Evolutionary conservation across 2,329 filamentous ascomycete genomes (phyloP).

Genomic region (Didymosphaeria variabile): DNA sequence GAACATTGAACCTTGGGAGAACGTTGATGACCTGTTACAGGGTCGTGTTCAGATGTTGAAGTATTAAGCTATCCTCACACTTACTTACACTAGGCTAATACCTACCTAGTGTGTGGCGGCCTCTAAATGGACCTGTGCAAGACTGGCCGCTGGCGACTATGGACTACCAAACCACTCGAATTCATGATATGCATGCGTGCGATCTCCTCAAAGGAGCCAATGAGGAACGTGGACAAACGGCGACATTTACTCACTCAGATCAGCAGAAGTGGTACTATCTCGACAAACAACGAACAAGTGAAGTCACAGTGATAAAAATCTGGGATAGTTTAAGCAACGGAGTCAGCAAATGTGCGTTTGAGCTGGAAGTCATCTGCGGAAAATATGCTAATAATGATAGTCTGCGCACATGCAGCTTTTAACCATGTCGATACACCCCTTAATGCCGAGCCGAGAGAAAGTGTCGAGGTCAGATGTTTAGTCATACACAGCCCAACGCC

Average conservation of each 20-base stretch:
- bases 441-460: too few relatives aligned
- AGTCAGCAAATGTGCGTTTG: too few relatives aligned
- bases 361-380: too few relatives aligned
- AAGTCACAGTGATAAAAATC: constrained; percentile 29
- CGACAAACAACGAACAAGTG: constrained; percentile 16
- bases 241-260: constrained; percentile 8
- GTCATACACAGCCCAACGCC: too few relatives aligned
- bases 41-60: background rate
- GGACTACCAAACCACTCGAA: background rate
- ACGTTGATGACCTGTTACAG: too few relatives aligned
- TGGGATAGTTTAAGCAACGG: constrained; percentile 27
- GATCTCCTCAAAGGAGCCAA: background rate
- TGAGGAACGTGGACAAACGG: constrained; percentile 18
- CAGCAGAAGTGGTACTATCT: constrained; percentile 28
- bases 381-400: too few relatives aligned
- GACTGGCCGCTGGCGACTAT: constrained; percentile 15
- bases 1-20: too few relatives aligned
- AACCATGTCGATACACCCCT: too few relatives aligned
- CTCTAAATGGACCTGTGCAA: constrained; percentile 8
- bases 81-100: too few relatives aligned
- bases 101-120: constrained; percentile 4
- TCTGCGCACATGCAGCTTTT: too few relatives aligned
- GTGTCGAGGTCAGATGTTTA: too few relatives aligned
- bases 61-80: too few relatives aligned
- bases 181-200: background rate